phyloP scores from a whole-genome alignment of 352 stramenopile species.

The Peronospora belbahrii region DNA sequence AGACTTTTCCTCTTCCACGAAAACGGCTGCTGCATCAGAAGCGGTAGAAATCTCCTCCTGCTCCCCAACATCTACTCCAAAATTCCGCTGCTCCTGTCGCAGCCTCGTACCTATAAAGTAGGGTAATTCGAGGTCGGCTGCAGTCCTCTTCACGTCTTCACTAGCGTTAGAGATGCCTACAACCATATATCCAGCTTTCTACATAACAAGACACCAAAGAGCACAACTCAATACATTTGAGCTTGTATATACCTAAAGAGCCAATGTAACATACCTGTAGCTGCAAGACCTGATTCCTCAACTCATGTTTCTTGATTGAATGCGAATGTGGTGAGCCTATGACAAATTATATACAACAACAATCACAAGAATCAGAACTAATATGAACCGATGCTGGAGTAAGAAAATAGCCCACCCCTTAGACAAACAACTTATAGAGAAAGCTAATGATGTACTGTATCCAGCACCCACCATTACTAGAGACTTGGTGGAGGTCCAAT shows the following conservation, averaged over 20 bases:
- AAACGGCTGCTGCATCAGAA: slow-evolving; percentile 1
- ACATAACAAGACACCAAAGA: neutral
- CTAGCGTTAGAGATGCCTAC: slow-evolving; percentile 81
- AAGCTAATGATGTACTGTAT: too few relatives aligned
- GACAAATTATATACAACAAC: neutral
- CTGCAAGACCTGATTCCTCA: slow-evolving; percentile 54
- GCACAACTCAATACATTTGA: neutral
- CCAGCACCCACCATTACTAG: slow-evolving; percentile 60
- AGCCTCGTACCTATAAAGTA: slow-evolving; percentile 74
- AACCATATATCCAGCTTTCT: slow-evolving; percentile 52
- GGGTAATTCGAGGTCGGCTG: slow-evolving; percentile 48
- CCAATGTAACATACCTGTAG: slow-evolving; percentile 31
- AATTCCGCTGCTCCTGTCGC: slow-evolving; percentile 17
- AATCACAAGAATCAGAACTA: neutral
- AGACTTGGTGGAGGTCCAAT: slow-evolving; percentile 64
- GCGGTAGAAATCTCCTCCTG: neutral
- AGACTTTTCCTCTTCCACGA: slow-evolving; percentile 11
- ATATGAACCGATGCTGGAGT: too few relatives aligned
- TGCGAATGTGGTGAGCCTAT: slow-evolving; percentile 64
- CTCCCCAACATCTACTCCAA: neutral
- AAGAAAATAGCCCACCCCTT: too few relatives aligned
- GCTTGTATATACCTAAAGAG: neutral
- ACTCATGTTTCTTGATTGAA: slow-evolving; percentile 69
- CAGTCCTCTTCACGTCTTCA: slow-evolving; percentile 73
- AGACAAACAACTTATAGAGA: too few relatives aligned